Evolutionary conservation across 1,284 basidiomycete genomes (phyloP).

Genomic region (Rhodotorula mucilaginosa): DNA sequence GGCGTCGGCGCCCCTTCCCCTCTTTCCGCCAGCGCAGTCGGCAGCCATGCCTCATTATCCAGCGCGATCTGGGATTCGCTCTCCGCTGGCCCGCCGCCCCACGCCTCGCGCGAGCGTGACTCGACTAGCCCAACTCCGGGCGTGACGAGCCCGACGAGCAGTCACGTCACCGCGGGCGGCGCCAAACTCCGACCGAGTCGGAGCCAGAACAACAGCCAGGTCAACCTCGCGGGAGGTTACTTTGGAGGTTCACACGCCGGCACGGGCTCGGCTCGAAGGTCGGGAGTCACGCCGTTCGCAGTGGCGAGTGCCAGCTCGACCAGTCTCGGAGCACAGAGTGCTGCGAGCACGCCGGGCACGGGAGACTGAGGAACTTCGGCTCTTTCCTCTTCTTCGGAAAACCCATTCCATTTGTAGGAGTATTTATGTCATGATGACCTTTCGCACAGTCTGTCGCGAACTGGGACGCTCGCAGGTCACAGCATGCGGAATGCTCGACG

Average conservation of each 20-base stretch:
- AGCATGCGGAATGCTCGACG: not conserved
- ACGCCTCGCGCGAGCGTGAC: not conserved
- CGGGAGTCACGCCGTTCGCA: not conserved
- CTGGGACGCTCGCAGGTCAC: not conserved
- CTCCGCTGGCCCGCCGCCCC: not conserved
- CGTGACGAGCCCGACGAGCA: not conserved
- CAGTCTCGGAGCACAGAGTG: not conserved
- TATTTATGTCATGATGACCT: too few relatives aligned
- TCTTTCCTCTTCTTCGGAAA: not conserved
- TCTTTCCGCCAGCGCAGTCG: slow-evolving; percentile 8
- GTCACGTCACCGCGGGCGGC: not conserved
- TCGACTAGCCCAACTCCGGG: slow-evolving; percentile 5
- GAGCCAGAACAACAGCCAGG: slow-evolving; percentile 27
- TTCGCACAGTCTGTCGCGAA: too few relatives aligned
- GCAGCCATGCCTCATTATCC: not conserved
- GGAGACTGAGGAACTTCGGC: not conserved
- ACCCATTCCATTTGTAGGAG: too few relatives aligned
- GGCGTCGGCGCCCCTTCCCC: slow-evolving; percentile 12
- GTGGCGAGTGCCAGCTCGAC: slow-evolving; percentile 18
- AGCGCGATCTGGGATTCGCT: not conserved
- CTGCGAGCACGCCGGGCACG: slow-evolving; percentile 2
- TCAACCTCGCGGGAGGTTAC: slow-evolving; percentile 15
- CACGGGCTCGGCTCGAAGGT: not conserved
- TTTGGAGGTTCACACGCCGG: not conserved
- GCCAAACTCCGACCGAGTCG: slow-evolving; percentile 30